Percentiles rank a stretch among this genome's conserved stretches.
phyloP scores from a whole-genome alignment of 2,329 filamentous ascomycete species.

The Didymosphaeria variabile region DNA sequence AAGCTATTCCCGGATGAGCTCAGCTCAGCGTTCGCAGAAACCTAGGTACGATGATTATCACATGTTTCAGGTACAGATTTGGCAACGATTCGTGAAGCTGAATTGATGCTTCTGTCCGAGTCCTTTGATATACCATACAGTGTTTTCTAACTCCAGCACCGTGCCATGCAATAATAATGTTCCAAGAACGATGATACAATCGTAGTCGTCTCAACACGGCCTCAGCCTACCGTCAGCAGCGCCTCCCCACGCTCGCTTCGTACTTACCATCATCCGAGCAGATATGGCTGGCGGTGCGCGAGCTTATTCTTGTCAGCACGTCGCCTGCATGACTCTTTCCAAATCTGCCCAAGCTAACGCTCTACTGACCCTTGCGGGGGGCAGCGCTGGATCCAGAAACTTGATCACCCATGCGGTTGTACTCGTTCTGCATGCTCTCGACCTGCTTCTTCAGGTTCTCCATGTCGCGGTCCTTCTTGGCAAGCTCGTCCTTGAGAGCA shows the following conservation, averaged over 20 bases:
- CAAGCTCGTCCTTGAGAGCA: slow-evolving; percentile 71
- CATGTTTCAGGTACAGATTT: neutral
- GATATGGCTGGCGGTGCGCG: slow-evolving; percentile 20
- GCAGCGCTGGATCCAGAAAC: slow-evolving; percentile 65
- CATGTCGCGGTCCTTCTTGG: slow-evolving; percentile 81
- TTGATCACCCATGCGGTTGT: slow-evolving; percentile 85
- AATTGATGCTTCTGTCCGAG: slow-evolving; percentile 3
- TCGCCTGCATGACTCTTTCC: slow-evolving; percentile 16
- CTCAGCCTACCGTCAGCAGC: neutral
- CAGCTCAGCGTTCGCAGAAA: neutral
- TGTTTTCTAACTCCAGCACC: slow-evolving; percentile 17
- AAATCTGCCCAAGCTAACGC: slow-evolving; percentile 20
- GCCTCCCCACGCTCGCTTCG: slow-evolving; percentile 8
- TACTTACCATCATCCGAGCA: slow-evolving; percentile 17
- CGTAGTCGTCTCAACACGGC: slow-evolving; percentile 4
- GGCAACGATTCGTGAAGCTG: slow-evolving; percentile 3
- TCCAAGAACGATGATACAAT: slow-evolving; percentile 8
- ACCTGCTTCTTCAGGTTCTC: slow-evolving; percentile 92
- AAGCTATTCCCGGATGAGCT: neutral
- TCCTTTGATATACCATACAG: slow-evolving; percentile 3
- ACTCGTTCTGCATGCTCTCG: slow-evolving; percentile 82
- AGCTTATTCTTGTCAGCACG: slow-evolving; percentile 24
- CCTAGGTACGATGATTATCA: neutral
- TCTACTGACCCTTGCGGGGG: slow-evolving; percentile 65
- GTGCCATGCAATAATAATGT: slow-evolving; percentile 16